Base-by-base conservation (phyloP, 2,329 filamentous ascomycete genomes). In the Chrysoporthe puriensis region DNA sequence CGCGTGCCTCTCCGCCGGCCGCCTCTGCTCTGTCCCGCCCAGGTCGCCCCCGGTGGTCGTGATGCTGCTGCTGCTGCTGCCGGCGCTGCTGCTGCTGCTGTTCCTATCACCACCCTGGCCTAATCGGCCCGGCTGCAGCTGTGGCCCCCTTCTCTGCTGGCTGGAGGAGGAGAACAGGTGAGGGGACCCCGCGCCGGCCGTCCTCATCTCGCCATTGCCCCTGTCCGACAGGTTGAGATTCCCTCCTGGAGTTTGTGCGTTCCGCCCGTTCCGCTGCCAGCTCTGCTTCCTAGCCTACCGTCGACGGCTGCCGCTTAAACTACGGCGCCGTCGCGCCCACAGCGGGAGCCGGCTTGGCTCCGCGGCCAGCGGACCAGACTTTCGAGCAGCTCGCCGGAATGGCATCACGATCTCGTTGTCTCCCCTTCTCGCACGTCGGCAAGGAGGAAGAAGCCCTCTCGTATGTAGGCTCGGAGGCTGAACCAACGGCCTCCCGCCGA, bases 111-210 rank as follows among this genome's bases (percentile, higher is more conserved):
- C 50, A 26, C 50, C 13, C 26, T 32, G 14, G 21, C 14, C 21
- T 21, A 54, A 54, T 54, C 50, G 50, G 50, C 21, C 50, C 50
- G 50, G 50, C 50, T 54, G 50, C 50, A 34, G 21, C 50, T 54
- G 50, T 2, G 50, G 4, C 4, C 21, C 32, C 32, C 26, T 14
- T 54, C 50, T 54, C 26, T 26, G 26, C 26, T 26, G 26, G 26
- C 16, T 54, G 50, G 50, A 32, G 26, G 26, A 26, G 26, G 21
- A 13, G 50, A 54, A 34, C 11, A 32, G 50, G 50, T 13, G 50
- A 26, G 50, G 50, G 4, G 3, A 9, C 26, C 26, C 50, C 4
- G 50, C 32, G 50, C 11, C 50, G 4, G 26, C 50, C 50, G 21
- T 34, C 14, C 16, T 34, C 50, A 54, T 54, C 50, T 54, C 50